Conservation (phyloP, 75 land plant species). For the Pseudotsuga menziesii region DNA sequence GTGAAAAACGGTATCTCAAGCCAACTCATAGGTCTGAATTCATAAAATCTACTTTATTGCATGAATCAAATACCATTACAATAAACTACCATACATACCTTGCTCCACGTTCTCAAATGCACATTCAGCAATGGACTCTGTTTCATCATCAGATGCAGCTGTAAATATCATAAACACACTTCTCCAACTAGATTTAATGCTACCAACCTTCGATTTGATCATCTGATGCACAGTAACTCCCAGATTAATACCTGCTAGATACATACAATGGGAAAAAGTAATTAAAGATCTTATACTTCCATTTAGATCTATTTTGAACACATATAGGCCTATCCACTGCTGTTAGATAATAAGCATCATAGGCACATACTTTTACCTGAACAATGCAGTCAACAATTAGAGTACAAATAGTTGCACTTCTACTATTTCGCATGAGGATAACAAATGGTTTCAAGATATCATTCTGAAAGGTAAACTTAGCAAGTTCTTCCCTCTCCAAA, state of each 20-base stretch:
- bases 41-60: background rate
- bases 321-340: background rate
- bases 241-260: background rate
- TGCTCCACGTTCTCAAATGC: constrained; percentile 99
- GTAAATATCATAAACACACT: constrained; percentile 98
- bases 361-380: constrained; percentile 42
- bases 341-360: background rate
- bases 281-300: background rate
- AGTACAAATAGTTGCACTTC: constrained; percentile 50
- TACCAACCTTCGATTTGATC: constrained; percentile 95
- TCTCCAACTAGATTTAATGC: constrained; percentile 94
- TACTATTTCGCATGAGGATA: constrained; percentile 73
- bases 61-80: background rate
- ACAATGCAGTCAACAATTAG: constrained; percentile 94
- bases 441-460: constrained; percentile 96
- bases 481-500: constrained; percentile 88
- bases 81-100: constrained; percentile 32
- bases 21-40: background rate
- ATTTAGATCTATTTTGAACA: background rate
- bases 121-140: constrained; percentile 80
- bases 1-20: background rate
- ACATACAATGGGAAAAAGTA: background rate
- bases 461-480: constrained; percentile 90
- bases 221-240: constrained; percentile 40
- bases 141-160: constrained; percentile 90